These are phyloP conservation scores for Scalesia atractyloides DNA, from an alignment of 129 eudicot species.

Conservation along the genomic window DNA sequence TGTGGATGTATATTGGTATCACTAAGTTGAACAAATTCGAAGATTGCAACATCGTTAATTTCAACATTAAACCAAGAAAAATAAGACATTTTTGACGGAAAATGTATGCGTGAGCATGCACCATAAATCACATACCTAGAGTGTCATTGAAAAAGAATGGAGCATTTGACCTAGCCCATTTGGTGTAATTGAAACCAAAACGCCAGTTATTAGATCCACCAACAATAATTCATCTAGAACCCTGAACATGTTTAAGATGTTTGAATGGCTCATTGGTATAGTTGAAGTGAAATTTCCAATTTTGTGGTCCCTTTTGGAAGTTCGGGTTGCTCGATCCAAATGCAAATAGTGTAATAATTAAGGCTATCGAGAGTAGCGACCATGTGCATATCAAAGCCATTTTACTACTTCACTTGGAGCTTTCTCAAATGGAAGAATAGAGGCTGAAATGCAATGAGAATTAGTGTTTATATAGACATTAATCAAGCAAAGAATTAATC, in stretches of 20 bases:
- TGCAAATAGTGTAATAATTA: slow-evolving; percentile 1
- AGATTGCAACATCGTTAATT: slow-evolving; percentile 36
- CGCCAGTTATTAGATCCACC: slow-evolving; percentile 63
- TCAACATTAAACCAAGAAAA: neutral
- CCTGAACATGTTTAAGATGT: slow-evolving; percentile 28
- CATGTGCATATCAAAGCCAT: slow-evolving; percentile 22
- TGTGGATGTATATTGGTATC: slow-evolving; percentile 48
- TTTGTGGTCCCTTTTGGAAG: slow-evolving; percentile 17
- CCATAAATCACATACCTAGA: slow-evolving; percentile 37
- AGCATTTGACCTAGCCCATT: slow-evolving; percentile 55
- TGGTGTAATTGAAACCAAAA: slow-evolving; percentile 61
- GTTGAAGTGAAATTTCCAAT: slow-evolving; percentile 12
- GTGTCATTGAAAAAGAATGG: slow-evolving; percentile 62
- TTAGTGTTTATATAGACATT: slow-evolving; percentile 37
- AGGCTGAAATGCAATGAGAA: slow-evolving; percentile 8
- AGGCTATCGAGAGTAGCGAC: neutral
- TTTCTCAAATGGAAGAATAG: neutral
- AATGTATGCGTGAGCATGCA: too few species aligned
- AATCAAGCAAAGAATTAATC: neutral
- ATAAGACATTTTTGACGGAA: too few species aligned
- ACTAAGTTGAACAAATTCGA: slow-evolving; percentile 61
- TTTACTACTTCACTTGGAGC: neutral
- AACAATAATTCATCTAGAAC: slow-evolving; percentile 39
- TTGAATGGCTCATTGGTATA: slow-evolving; percentile 32
- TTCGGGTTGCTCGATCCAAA: slow-evolving; percentile 29